A percentile compares a stretch with the other conserved stretches of the same genome.
Evolutionary conservation across 2,329 filamentous ascomycete species (phyloP).

Genomic region (Dryadomyces sulphureus): DNA sequence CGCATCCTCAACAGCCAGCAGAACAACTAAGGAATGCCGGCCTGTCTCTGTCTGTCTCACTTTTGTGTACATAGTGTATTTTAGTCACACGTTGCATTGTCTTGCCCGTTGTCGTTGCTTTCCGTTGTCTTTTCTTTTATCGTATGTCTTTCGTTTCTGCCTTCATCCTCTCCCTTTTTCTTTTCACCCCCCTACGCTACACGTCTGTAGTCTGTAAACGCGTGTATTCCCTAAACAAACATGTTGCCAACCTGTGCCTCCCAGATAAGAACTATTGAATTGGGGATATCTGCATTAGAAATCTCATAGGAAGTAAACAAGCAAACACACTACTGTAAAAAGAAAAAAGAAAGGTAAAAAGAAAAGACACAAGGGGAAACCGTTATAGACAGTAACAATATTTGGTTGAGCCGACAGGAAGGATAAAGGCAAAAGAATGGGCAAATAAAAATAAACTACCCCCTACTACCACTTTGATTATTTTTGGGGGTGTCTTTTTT

Average conservation of each 20-base stretch:
- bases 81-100: too few species aligned
- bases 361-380: neutral
- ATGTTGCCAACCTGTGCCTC: too few species aligned
- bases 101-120: too few species aligned
- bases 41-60: too few species aligned
- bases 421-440: neutral
- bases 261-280: constrained; percentile 9
- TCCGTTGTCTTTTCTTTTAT: too few species aligned
- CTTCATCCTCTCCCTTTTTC: too few species aligned
- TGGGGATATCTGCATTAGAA: constrained; percentile 47
- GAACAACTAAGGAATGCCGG: constrained; percentile 89
- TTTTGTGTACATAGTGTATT: too few species aligned
- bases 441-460: neutral
- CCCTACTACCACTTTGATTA: neutral
- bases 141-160: too few species aligned
- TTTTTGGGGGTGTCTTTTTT: neutral
- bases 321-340: constrained; percentile 7
- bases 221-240: too few species aligned
- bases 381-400: neutral
- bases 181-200: too few species aligned
- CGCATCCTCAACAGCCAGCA: constrained; percentile 92
- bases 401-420: neutral
- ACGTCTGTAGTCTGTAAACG: too few species aligned
- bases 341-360: constrained; percentile 5
- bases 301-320: constrained; percentile 32